Evolutionary conservation across 2,329 filamentous ascomycete species (phyloP).

Genomic region (Xylariaceae sp.): DNA sequence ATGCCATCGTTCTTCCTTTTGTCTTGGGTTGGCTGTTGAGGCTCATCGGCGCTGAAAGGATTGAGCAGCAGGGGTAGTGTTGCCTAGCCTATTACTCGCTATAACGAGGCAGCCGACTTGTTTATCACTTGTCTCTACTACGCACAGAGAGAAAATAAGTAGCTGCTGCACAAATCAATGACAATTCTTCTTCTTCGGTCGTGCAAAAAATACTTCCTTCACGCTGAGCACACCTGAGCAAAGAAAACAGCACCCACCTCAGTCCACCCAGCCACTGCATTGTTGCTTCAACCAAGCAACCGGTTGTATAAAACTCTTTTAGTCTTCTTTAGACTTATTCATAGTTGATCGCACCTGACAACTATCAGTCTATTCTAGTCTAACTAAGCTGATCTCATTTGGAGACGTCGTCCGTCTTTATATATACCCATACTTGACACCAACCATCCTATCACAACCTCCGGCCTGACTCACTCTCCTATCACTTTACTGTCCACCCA

Average conservation of each 20-base stretch:
- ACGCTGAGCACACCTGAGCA: too few species aligned
- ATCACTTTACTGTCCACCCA: neutral
- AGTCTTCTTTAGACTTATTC: neutral
- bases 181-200: too few species aligned
- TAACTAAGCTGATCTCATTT: neutral
- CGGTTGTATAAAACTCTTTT: neutral
- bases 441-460: neutral
- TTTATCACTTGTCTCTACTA: neutral
- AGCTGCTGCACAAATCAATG: neutral
- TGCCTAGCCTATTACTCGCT: neutral
- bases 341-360: neutral
- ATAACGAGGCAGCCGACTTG: neutral
- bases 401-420: neutral
- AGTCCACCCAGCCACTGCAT: neutral
- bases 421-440: neutral
- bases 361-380: neutral
- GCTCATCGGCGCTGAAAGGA: neutral
- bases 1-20: too few species aligned
- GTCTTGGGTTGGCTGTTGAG: neutral
- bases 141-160: neutral
- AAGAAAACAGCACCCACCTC: too few species aligned
- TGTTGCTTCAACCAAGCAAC: neutral
- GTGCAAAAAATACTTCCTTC: neutral
- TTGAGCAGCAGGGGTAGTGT: neutral
- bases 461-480: neutral